These are phyloP conservation scores for Shiraia sp. DNA, from an alignment of 2,329 filamentous ascomycete species.

Conservation along the genomic window DNA sequence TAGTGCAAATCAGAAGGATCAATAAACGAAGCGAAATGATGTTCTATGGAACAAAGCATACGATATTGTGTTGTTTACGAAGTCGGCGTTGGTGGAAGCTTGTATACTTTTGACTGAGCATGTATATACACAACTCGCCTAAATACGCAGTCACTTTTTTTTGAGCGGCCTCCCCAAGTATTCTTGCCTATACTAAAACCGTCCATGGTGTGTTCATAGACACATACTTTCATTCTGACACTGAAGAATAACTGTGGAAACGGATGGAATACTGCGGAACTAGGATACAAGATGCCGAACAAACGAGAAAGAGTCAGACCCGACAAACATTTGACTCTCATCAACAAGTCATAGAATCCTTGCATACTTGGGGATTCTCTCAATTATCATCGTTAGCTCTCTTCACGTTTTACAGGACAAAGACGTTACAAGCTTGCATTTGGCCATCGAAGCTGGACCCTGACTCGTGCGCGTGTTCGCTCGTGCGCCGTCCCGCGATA, in stretches of 20 bases:
- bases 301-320: conserved; percentile 27
- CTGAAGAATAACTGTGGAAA: conserved; percentile 17
- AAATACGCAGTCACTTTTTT: too few species aligned
- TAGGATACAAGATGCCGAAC: conserved; percentile 14
- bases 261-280: conserved; percentile 30
- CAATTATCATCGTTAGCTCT: too few species aligned
- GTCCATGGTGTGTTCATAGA: neutral
- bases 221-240: neutral
- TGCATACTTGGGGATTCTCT: neutral
- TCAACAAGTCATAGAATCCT: conserved; percentile 15
- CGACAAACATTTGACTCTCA: conserved; percentile 10
- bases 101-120: conserved; percentile 22
- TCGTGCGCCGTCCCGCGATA: conserved; percentile 19
- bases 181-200: neutral
- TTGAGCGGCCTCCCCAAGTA: too few species aligned
- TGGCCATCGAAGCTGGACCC: conserved; percentile 18
- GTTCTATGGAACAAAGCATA: neutral
- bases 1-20: conserved; percentile 27
- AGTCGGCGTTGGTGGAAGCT: conserved; percentile 37
- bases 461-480: conserved; percentile 13
- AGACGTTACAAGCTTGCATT: conserved; percentile 1
- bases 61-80: conserved; percentile 12
- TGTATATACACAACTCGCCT: conserved; percentile 8
- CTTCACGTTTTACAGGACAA: too few species aligned
- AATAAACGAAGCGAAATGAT: conserved; percentile 1